These are phyloP conservation scores for Phaseolus lunatus DNA, from an alignment of 306 rosid genomes.

Conservation along the genomic window DNA sequence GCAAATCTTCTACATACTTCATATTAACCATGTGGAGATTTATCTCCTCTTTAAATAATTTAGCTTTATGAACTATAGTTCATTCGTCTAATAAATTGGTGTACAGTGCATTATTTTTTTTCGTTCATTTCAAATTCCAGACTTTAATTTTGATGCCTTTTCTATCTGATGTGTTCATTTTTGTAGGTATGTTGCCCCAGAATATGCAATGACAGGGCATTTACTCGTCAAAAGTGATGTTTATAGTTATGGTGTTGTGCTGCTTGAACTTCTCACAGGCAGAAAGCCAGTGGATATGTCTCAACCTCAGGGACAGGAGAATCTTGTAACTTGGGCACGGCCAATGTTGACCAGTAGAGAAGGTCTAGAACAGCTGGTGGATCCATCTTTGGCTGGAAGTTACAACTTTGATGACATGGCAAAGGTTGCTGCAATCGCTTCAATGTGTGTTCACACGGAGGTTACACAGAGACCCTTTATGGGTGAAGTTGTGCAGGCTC, in stretches of 20 bases:
- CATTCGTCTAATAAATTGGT: not conserved
- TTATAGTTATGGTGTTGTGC: conserved; percentile 93
- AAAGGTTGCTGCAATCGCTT: conserved; percentile 95
- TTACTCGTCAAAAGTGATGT: conserved; percentile 96
- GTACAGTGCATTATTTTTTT: conserved; percentile 14
- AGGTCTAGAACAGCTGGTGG: conserved; percentile 91
- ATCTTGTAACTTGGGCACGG: conserved; percentile 93
- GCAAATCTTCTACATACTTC: conserved; percentile 20
- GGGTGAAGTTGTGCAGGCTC: conserved; percentile 99
- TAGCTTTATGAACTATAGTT: conserved; percentile 25
- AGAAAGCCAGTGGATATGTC: conserved; percentile 95
- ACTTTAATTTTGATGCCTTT: conserved; percentile 31
- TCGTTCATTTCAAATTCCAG: conserved; percentile 39
- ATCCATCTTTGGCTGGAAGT: conserved; percentile 78
- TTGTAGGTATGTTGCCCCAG: conserved; percentile 95
- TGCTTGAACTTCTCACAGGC: conserved; percentile 95
- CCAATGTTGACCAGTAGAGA: conserved; percentile 80
- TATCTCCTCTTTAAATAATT: conserved; percentile 36
- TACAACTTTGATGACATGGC: conserved; percentile 94
- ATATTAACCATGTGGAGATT: conserved; percentile 25
- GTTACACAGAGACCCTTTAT: conserved; percentile 94
- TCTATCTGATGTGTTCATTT: conserved; percentile 29
- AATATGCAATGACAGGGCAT: conserved; percentile 98
- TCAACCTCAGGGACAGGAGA: conserved; percentile 90
- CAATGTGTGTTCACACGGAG: conserved; percentile 93